A percentile compares a stretch with the other conserved stretches of the same genome.
These are phyloP conservation scores for Dryas drummondii DNA, from an alignment of 306 rosid genomes.

Conservation along the genomic window DNA sequence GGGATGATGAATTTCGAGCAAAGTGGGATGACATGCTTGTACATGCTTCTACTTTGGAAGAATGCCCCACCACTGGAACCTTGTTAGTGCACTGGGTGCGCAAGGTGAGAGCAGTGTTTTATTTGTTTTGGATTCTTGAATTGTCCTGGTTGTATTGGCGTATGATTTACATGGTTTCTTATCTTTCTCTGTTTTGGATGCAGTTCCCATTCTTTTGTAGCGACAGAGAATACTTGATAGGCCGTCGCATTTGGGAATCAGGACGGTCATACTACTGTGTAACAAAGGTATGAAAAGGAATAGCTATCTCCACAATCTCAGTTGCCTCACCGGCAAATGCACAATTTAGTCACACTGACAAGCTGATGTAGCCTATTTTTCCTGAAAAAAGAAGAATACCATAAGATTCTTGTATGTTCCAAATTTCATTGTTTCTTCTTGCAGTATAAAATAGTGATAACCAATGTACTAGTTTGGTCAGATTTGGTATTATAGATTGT, in stretches of 20 bases:
- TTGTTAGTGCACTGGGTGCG: conserved; percentile 65
- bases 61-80: conserved; percentile 50
- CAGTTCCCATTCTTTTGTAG: conserved; percentile 74
- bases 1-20: conserved; percentile 56
- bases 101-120: conserved; percentile 40
- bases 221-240: conserved; percentile 57
- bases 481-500: background rate
- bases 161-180: background rate
- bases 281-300: conserved; percentile 44
- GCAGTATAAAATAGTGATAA: background rate
- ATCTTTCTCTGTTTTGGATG: conserved; percentile 10
- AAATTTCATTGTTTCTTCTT: background rate
- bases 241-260: conserved; percentile 63
- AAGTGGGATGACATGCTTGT: conserved; percentile 68
- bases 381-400: background rate
- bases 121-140: conserved; percentile 4
- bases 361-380: background rate
- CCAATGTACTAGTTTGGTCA: background rate
- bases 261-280: conserved; percentile 53
- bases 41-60: conserved; percentile 42
- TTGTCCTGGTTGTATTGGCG: conserved; percentile 6
- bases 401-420: background rate
- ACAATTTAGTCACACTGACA: background rate
- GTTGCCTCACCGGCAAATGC: background rate
- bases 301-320: background rate